Base-by-base conservation (phyloP, 768 basidiomycete genomes). In the Phlebiopsis flavidoalba region DNA sequence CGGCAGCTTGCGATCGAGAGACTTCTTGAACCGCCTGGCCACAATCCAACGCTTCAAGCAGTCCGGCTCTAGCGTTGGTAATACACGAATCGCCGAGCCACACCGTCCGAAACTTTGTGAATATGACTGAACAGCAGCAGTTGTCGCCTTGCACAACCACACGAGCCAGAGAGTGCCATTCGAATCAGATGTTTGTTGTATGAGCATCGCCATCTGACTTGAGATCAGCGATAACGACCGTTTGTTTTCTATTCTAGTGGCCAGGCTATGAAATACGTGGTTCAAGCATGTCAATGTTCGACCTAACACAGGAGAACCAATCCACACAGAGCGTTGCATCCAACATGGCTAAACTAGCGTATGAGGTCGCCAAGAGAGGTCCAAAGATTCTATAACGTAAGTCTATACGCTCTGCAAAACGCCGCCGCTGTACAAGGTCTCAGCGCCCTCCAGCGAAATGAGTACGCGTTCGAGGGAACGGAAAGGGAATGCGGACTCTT, bases 221-320 rank as follows among this genome's bases (percentile, higher is more conserved):
- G n/a, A 47, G 52, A 26, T 52, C 15, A 17, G 12, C 1, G 5
- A 45, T 24, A 17, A 22, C 11, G 8, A 21, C n/a, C 24, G 11
- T 19, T 14, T 50, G 21, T 36, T 11, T 33, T 26, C 15, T n/a
- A n/a, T 8, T 7, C 11, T 10, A 63, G 62, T 63, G 62, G 62
- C 62, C 62, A 4, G 62, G 62, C 21, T 62, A 63, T 26, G 53
- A 48, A n/a, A 3, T 12, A n/a, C 26, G 36, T 63, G 62, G 62
- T 3, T 6, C 33, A 58, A 60, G 24, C 46, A 54, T 31, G 45
- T 59, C 14, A 37, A 55, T 36, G 53, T 57, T n/a, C 37, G 14
- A 45, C 45, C 26, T n/a, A 48, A 33, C 35, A 40, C 24, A 37
- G 17, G 53, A n/a, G n/a, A n/a, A n/a, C n/a, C n/a, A n/a, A n/a